Base-by-base conservation (phyloP, 306 rosid genomes). In the Glycine soja region DNA sequence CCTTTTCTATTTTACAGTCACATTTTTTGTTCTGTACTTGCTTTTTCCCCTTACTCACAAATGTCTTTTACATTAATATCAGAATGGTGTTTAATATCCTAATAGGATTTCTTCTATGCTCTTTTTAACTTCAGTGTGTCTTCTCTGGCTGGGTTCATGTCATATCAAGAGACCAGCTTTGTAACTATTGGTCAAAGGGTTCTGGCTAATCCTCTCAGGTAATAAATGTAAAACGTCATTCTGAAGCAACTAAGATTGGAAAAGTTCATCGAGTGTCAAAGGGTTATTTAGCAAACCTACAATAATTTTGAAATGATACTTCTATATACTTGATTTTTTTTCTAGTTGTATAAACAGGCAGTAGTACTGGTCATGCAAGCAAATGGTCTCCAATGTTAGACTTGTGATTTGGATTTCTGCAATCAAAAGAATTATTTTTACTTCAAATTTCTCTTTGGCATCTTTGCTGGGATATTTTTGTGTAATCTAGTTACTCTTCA, bases 131-230 rank as follows among this genome's bases (percentile, higher is more conserved):
- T 88, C 97, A 95, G 99, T 86, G 99, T 95, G 79, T 95, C 99
- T 86, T 91, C 99, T 81, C 88, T 95, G 65, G n/a, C n/a, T n/a
- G n/a, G 91, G 97, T 95, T 95, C 93, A 95, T 95, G 99, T 93
- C 99, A 68, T 95, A 95, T 88, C 99, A 95, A 86, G 97, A 92
- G 86, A 95, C 97, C 75, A 95, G 99, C 86, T 93, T 95, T 84
- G 99, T 95, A 85, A 95, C 99, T 62, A 95, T 95, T 81, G 99
- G 99, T 85, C 99, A 95, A 86, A 90, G 97, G 85, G 82, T 95
- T 89, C 91, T 95, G 9, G 93, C 99, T 12, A 90, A 89, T 85
- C 99, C 97, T 83, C 97, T 95, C 85, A 93, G 97, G 99, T 95
- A 86, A 85, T 65, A 56, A 46, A 61, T 63, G 59, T 79, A 67